phyloP scores from a whole-genome alignment of 2,329 filamentous ascomycete genomes.

The Davidsoniella eucalypti region DNA sequence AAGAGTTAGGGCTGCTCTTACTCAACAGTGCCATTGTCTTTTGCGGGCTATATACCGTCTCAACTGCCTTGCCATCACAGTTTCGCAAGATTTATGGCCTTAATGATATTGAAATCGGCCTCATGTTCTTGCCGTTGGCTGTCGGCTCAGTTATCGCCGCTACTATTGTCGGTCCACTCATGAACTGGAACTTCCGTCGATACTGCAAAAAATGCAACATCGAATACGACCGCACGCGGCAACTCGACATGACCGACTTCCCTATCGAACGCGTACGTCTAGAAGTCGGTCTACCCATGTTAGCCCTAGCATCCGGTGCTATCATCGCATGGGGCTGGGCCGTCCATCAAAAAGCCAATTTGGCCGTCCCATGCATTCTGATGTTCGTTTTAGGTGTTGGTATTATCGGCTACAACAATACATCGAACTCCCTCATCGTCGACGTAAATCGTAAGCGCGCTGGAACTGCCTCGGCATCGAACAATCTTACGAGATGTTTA shows the following conservation, averaged over 20 bases:
- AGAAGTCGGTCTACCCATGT: conserved; percentile 32
- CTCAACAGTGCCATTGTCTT: conserved; percentile 29
- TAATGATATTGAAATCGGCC: conserved; percentile 35
- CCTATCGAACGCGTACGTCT: conserved; percentile 35
- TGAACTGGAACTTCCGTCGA: conserved; percentile 53
- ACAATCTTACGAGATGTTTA: conserved; percentile 38
- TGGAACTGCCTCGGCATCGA: conserved; percentile 37
- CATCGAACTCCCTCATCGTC: conserved; percentile 34
- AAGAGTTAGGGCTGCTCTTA: conserved; percentile 28
- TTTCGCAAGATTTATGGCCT: conserved; percentile 40
- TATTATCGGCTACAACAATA: conserved; percentile 38
- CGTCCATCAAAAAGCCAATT: conserved; percentile 23
- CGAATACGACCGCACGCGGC: conserved; percentile 34
- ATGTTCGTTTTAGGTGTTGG: conserved; percentile 30
- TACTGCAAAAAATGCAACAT: conserved; percentile 38
- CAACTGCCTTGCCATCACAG: conserved; percentile 27
- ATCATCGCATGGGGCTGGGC: conserved; percentile 38
- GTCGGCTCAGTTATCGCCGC: conserved; percentile 32
- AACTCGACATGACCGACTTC: conserved; percentile 30
- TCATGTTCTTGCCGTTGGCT: conserved; percentile 36
- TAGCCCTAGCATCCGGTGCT: conserved; percentile 31
- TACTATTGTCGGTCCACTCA: conserved; percentile 31
- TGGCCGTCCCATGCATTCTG: conserved; percentile 31
- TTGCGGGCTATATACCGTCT: conserved; percentile 32
- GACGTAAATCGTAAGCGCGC: conserved; percentile 38